phyloP scores from a whole-genome alignment of 306 rosid species.

The Quercus engelmannii region DNA sequence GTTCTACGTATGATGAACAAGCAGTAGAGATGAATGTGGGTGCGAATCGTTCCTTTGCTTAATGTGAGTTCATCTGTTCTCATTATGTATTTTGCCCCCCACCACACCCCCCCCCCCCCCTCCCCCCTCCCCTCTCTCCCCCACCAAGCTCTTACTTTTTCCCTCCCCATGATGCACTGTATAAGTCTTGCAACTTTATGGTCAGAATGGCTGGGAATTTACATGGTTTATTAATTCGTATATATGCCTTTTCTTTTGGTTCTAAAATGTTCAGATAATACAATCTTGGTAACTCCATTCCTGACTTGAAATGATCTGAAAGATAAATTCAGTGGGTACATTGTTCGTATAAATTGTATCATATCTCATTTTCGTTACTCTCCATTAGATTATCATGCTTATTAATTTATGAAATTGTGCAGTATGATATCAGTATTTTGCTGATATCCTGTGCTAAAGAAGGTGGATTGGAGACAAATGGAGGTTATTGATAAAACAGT shows the following conservation, averaged over 20 bases:
- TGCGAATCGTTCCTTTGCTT: constrained; percentile 40
- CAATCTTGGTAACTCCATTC: not conserved
- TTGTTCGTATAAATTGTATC: not conserved
- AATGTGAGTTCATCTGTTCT: constrained; percentile 57
- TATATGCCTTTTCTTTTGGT: not conserved
- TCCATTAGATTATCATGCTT: not conserved
- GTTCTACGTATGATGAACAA: constrained; percentile 26
- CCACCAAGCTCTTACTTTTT: not conserved
- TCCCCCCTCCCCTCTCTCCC: not conserved
- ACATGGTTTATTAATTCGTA: not conserved
- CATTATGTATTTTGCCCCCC: not conserved
- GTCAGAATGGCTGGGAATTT: not conserved
- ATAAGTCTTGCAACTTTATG: not conserved
- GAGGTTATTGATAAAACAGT: constrained; percentile 17
- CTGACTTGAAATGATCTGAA: not conserved
- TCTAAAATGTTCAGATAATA: not conserved
- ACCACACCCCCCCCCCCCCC: too few relatives aligned
- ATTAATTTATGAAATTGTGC: constrained; percentile 13
- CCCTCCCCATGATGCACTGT: not conserved
- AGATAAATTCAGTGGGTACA: not conserved
- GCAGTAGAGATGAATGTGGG: constrained; percentile 39
- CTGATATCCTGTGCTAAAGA: constrained; percentile 17
- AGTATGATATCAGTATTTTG: constrained; percentile 25
- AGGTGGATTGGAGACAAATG: constrained; percentile 12
- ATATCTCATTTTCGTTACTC: not conserved